Base-by-base conservation (phyloP, 345 rosid genomes). In the Brassica carinata region DNA sequence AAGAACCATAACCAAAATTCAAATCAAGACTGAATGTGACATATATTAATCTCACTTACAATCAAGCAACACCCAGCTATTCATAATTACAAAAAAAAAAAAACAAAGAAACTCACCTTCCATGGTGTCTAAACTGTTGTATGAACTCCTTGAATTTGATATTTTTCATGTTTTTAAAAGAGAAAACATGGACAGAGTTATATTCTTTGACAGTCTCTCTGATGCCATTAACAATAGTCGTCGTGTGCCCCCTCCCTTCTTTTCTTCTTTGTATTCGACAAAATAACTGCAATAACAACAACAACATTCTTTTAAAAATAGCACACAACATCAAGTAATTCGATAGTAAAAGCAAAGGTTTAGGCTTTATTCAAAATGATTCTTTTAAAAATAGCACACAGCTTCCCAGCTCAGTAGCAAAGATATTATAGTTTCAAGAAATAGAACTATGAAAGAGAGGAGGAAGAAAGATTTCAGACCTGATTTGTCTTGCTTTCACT, bases 201-300 rank as follows among this genome's bases (percentile, higher is more conserved):
- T 88, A 90, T 2, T 63, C 82, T 13, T 96, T 96, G 2, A 79
- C 89, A 33, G 94, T 89, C 18, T 90, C 91, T 66, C 95, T 88
- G 73, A 96, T 89, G 8, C 89, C 67, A 82, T 84, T 87, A 1
- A 90, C 87, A 34, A 93, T 82, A 19, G 55, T 0, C 75, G 92
- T 96, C 68, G 92, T 96, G 64, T 96, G 96, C 67, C 89, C 98
- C 64, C 87, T 90, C 38, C 38, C 38, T 34, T 31, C 98, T 98
- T 82, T 93, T 96, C 92, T 91, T 96, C 90, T 90, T 96, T 2
- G 98, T 92, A 86, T 93, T 96, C 2, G 98, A 87, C 72, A 96
- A 74, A 14, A 97, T 88, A 82, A 96, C 98, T 90, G 84, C 87
- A 72, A 23, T 23, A 33, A n/a, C 5, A 71, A 64, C 23, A 51